Evolutionary conservation across 495 filamentous ascomycete species (phyloP).

Genomic region (Lichenothelia convexa): DNA sequence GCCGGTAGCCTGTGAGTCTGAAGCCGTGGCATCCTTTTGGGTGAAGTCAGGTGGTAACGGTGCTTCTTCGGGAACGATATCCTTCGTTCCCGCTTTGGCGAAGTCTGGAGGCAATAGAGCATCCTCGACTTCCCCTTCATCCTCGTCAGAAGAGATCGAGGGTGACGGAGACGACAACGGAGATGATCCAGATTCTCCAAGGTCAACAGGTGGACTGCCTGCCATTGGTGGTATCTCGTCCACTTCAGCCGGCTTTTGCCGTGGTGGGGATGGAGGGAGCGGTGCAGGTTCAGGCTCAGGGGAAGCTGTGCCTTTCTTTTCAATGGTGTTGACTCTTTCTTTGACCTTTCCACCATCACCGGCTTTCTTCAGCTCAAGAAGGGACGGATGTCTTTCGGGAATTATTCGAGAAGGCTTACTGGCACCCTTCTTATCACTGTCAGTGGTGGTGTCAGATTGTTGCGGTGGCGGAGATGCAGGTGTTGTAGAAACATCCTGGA

Average conservation of each 20-base stretch:
- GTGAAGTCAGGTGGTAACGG: not conserved
- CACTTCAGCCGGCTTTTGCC: slow-evolving; percentile 3
- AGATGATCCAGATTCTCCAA: slow-evolving; percentile 3
- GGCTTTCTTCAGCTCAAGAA: not conserved
- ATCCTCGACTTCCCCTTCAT: too few relatives aligned
- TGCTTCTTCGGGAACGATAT: not conserved
- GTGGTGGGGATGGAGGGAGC: slow-evolving; percentile 50
- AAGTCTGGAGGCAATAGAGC: not conserved
- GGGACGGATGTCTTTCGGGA: not conserved
- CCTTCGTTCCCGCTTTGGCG: not conserved
- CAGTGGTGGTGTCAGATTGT: not conserved
- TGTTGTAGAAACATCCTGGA: slow-evolving; percentile 33
- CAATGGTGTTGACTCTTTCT: slow-evolving; percentile 10
- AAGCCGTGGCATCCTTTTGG: slow-evolving; percentile 6
- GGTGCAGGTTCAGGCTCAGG: slow-evolving; percentile 43
- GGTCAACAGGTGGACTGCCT: slow-evolving; percentile 35
- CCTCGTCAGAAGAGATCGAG: too few relatives aligned
- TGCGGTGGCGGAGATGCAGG: slow-evolving; percentile 26
- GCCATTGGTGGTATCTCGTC: slow-evolving; percentile 40
- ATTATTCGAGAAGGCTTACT: not conserved
- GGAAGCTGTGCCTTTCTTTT: too few relatives aligned
- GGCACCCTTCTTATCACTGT: not conserved
- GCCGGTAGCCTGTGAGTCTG: slow-evolving; percentile 12
- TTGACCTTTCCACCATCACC: slow-evolving; percentile 6
- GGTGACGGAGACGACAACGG: not conserved